Conservation (phyloP, 2,329 filamentous ascomycete species). For the Hymenoscyphus fraxineus region DNA sequence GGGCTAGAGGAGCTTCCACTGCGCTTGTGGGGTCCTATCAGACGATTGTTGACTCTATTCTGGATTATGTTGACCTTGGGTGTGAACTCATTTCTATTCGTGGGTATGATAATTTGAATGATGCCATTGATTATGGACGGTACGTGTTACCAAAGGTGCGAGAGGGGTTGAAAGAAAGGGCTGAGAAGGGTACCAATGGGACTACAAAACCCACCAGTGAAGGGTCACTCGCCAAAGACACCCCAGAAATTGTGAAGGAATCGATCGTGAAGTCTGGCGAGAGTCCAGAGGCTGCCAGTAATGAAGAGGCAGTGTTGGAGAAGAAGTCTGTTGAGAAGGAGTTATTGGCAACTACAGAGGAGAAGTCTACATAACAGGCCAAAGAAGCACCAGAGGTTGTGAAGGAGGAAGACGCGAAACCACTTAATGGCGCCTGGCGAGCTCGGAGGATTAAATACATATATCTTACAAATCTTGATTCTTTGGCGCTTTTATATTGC, state of each 20-base stretch:
- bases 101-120: slow-evolving; percentile 58
- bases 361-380: slow-evolving; percentile 39
- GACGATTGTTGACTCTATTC: slow-evolving; percentile 50
- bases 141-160: slow-evolving; percentile 51
- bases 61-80: slow-evolving; percentile 56
- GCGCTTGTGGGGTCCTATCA: slow-evolving; percentile 53
- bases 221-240: slow-evolving; percentile 40
- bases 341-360: slow-evolving; percentile 57
- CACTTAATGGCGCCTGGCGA: not conserved
- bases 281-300: slow-evolving; percentile 68
- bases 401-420: not conserved
- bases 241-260: slow-evolving; percentile 54
- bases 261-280: slow-evolving; percentile 55
- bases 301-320: slow-evolving; percentile 66
- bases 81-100: slow-evolving; percentile 56
- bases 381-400: not conserved
- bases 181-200: not conserved
- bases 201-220: slow-evolving; percentile 33
- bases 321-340: slow-evolving; percentile 74
- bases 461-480: not conserved
- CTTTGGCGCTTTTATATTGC: too few relatives aligned
- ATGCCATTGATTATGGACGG: slow-evolving; percentile 56
- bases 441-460: not conserved
- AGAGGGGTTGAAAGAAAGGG: slow-evolving; percentile 31
- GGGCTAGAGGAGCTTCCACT: slow-evolving; percentile 56